Evolutionary conservation across 306 rosid species (phyloP).

Genomic region (Amphicarpaea edgeworthii): DNA sequence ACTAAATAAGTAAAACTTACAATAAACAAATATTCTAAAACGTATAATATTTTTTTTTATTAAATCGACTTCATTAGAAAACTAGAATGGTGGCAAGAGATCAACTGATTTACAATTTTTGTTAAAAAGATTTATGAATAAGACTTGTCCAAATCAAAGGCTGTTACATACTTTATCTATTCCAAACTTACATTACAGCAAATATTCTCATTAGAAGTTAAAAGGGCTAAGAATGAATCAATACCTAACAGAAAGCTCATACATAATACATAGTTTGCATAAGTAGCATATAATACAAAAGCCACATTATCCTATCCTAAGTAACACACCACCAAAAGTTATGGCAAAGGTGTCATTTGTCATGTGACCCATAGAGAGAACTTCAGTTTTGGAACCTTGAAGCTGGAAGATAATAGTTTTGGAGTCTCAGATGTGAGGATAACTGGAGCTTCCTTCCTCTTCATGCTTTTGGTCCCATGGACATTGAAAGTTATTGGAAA

Average conservation of each 20-base stretch:
- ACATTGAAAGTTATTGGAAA: conserved; percentile 19
- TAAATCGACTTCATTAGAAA: too few species aligned
- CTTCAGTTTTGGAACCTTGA: conserved; percentile 90
- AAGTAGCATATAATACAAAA: neutral
- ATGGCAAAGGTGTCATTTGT: conserved; percentile 6
- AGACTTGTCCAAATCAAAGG: neutral
- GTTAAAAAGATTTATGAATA: too few species aligned
- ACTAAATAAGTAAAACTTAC: too few species aligned
- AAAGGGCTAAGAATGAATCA: conserved; percentile 27
- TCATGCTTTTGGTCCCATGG: conserved; percentile 59
- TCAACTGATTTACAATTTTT: neutral
- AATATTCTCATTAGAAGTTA: conserved; percentile 12
- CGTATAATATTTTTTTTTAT: too few species aligned
- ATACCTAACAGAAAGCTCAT: conserved; percentile 29
- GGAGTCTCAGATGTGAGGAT: conserved; percentile 50
- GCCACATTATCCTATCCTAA: neutral
- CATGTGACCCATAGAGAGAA: conserved; percentile 35
- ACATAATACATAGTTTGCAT: conserved; percentile 51
- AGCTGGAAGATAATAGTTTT: conserved; percentile 70
- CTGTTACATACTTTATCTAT: neutral
- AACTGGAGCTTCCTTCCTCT: conserved; percentile 64
- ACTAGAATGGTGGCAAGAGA: neutral
- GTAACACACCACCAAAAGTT: conserved; percentile 1
- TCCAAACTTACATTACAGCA: neutral
- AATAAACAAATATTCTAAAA: too few species aligned